Evolutionary conservation across 768 basidiomycete species (phyloP).

Genomic region (Calocybe gangraenosa): DNA sequence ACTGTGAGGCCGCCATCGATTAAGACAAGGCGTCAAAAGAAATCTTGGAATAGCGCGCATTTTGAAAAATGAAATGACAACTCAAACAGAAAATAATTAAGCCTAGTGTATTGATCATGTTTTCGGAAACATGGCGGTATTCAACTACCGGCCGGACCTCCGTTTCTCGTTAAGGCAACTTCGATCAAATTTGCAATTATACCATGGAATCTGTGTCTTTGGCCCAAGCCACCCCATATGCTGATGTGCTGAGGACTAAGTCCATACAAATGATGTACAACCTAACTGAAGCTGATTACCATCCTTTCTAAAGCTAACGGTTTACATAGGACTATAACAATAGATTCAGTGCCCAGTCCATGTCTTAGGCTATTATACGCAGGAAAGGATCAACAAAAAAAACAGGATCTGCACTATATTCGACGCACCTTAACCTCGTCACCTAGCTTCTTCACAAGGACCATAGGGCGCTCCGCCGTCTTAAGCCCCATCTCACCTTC

Average conservation of each 20-base stretch:
- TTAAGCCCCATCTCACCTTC: constrained; percentile 73
- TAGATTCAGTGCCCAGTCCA: constrained; percentile 16
- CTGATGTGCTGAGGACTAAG: no score
- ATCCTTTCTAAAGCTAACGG: no score
- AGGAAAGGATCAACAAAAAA: not conserved
- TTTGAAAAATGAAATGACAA: not conserved
- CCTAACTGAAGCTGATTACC: no score
- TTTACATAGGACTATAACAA: no score
- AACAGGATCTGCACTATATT: not conserved
- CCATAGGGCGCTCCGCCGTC: constrained; percentile 54
- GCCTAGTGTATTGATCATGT: not conserved
- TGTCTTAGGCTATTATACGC: constrained; percentile 12
- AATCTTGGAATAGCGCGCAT: constrained; percentile 2
- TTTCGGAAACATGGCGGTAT: constrained; percentile 20
- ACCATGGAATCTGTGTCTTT: no score
- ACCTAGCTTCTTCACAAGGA: constrained; percentile 61
- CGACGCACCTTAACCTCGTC: constrained; percentile 71
- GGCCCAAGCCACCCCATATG: no score
- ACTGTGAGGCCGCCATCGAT: constrained; percentile 3
- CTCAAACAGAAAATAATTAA: no score
- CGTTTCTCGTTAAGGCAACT: constrained; percentile 11
- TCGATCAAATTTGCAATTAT: no score
- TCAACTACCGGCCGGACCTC: constrained; percentile 14
- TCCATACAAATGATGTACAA: no score
- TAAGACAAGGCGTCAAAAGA: constrained; percentile 3